Evolutionary conservation across 805 yeast species (phyloP).

Genomic region (Pichia pseudocactophila): DNA sequence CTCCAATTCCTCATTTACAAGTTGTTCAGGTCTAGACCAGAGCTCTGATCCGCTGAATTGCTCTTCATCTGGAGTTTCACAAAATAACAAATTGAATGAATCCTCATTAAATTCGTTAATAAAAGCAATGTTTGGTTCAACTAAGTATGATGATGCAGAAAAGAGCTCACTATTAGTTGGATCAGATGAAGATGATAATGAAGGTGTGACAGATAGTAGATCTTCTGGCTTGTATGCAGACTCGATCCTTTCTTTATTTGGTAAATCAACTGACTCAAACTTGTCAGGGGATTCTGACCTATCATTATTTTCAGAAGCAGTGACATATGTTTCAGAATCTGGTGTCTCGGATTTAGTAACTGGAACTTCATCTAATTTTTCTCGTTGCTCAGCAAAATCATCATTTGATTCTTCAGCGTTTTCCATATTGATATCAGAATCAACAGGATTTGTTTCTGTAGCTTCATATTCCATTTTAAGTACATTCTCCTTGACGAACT

Average conservation of each 20-base stretch:
- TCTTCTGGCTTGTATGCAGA: no score
- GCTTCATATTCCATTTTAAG: neutral
- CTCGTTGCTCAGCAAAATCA: no score
- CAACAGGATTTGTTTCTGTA: neutral
- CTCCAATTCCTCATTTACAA: conserved; percentile 49
- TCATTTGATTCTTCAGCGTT: neutral
- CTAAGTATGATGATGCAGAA: neutral
- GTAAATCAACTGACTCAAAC: no score
- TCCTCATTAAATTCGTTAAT: conserved; percentile 62
- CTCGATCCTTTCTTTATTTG: no score
- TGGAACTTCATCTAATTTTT: no score
- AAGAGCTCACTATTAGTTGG: neutral
- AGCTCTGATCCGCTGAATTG: conserved; percentile 38
- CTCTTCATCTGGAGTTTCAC: conserved; percentile 34
- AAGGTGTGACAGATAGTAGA: neutral
- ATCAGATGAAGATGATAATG: neutral
- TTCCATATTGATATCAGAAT: neutral
- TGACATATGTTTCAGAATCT: no score
- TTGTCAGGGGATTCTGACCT: no score
- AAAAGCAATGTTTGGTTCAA: conserved; percentile 29
- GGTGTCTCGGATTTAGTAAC: no score
- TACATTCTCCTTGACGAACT: neutral
- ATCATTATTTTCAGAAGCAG: no score
- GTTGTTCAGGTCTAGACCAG: conserved; percentile 44
- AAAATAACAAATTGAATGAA: conserved; percentile 43